Conservation (phyloP, 176 grass and related monocot species). For the Oryza longistaminata region DNA sequence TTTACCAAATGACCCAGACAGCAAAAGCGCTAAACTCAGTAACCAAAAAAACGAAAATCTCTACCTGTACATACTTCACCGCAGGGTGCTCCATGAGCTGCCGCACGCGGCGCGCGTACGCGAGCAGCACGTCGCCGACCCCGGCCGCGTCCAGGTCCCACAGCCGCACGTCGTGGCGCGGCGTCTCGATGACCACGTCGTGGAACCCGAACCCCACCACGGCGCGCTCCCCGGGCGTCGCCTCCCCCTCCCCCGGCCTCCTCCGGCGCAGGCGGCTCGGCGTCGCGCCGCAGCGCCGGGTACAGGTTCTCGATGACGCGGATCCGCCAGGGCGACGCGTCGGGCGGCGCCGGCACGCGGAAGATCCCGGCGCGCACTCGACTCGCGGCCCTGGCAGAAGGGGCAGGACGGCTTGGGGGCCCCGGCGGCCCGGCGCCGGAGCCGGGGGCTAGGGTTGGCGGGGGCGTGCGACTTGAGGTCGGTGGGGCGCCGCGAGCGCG, state of each 20-base stretch:
- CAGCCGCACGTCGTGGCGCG: slow-evolving; percentile 72
- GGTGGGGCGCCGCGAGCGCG: slow-evolving; percentile 79
- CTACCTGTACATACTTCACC: slow-evolving; percentile 94
- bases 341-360: slow-evolving; percentile 45
- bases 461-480: slow-evolving; percentile 79
- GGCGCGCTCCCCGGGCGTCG: slow-evolving; percentile 22
- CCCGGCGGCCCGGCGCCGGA: neutral
- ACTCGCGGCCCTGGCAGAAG: slow-evolving; percentile 89
- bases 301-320: slow-evolving; percentile 95
- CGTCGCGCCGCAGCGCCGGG: slow-evolving; percentile 76
- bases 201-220: slow-evolving; percentile 85
- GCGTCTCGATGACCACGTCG: slow-evolving; percentile 97
- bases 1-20: neutral
- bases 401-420: slow-evolving; percentile 58
- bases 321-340: slow-evolving; percentile 60
- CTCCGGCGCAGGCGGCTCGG: slow-evolving; percentile 36
- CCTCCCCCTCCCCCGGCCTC: neutral
- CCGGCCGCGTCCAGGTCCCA: slow-evolving; percentile 58
- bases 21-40: neutral
- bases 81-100: slow-evolving; percentile 62
- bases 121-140: slow-evolving; percentile 72
- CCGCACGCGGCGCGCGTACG: slow-evolving; percentile 58
- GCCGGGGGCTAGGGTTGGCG: slow-evolving; percentile 40
- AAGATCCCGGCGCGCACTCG: slow-evolving; percentile 92
- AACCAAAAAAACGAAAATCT: neutral